phyloP scores from a whole-genome alignment of 192 early-diverging fungal genomes.

The Coemansia sp. region DNA sequence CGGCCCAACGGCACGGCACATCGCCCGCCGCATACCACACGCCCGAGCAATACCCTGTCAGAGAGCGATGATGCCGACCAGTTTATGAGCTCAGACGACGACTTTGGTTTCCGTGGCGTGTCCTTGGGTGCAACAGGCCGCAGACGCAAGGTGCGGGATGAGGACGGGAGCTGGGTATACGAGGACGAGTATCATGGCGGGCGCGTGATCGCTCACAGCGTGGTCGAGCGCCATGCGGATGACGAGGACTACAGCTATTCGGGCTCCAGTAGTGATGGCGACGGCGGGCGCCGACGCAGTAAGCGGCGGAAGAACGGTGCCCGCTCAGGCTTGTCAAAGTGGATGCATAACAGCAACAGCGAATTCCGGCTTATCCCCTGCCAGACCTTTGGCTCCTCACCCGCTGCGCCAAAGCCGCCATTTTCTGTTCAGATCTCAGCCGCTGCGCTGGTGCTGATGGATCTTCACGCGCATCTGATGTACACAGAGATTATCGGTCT shows the following conservation, averaged over 20 bases:
- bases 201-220: conserved; percentile 32
- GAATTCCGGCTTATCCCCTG: conserved; percentile 49
- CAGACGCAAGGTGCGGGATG: conserved; percentile 11
- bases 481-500: conserved; percentile 93
- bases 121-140: neutral
- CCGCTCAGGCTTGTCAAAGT: conserved; percentile 1
- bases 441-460: conserved; percentile 75
- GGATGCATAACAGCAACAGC: conserved; percentile 11
- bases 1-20: neutral
- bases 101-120: neutral
- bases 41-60: neutral
- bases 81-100: neutral
- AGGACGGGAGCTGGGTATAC: conserved; percentile 16
- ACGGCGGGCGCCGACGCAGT: neutral
- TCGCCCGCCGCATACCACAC: neutral
- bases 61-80: conserved; percentile 4
- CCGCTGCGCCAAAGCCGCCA: conserved; percentile 8
- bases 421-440: conserved; percentile 26
- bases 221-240: conserved; percentile 28
- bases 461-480: conserved; percentile 88
- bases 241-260: conserved; percentile 36
- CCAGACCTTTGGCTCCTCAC: conserved; percentile 8
- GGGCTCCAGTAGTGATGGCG: conserved; percentile 9
- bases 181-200: conserved; percentile 34
- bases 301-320: neutral